A percentile compares a stretch with the other conserved stretches of the same genome.
Conservation (phyloP, 169 alveolate species). For the Plasmodium coatneyi region DNA sequence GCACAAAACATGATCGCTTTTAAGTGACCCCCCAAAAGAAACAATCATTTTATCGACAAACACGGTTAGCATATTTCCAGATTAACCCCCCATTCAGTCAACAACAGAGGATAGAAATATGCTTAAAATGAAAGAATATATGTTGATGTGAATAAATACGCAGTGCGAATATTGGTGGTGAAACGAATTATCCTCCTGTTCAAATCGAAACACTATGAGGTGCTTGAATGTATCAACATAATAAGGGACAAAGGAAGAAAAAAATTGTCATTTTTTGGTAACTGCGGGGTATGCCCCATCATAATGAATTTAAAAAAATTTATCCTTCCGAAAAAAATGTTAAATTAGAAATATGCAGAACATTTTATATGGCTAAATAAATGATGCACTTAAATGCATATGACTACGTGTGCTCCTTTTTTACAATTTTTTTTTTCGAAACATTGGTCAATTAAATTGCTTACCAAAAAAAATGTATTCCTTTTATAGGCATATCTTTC, state of each 20-base stretch:
- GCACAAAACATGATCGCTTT: not conserved
- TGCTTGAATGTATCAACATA: not conserved
- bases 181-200: not conserved
- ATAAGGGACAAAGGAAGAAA: not conserved
- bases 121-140: not conserved
- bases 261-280: not conserved
- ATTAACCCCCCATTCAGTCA: not conserved
- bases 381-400: constrained; percentile 22
- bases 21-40: not conserved
- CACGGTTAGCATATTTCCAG: not conserved
- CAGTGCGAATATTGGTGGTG: not conserved
- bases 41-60: not conserved
- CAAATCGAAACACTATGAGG: not conserved
- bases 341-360: constrained; percentile 1
- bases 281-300: not conserved
- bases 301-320: not conserved
- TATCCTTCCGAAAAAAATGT: not conserved
- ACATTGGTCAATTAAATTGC: not conserved
- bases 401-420: not conserved
- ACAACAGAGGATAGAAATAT: not conserved
- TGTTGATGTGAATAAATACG: not conserved
- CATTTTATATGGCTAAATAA: not conserved
- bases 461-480: not conserved
- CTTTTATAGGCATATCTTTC: not conserved
- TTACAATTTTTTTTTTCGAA: not conserved